Evolutionary conservation across 306 rosid species (phyloP).

Genomic region (Gleditsia sinensis): DNA sequence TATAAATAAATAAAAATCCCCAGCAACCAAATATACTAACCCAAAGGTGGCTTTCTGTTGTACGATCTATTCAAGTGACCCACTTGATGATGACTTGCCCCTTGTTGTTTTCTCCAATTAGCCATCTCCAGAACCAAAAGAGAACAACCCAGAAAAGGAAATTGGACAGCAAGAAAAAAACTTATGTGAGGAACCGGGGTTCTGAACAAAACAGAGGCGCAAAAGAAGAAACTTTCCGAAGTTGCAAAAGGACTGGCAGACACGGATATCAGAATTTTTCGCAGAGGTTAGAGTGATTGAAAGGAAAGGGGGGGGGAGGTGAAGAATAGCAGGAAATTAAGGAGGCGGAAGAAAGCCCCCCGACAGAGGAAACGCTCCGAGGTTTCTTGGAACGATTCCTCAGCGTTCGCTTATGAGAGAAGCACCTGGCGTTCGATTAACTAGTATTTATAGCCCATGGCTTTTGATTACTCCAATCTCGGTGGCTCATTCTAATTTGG

Average conservation of each 20-base stretch:
- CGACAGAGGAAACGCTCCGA: constrained; percentile 30
- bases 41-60: constrained; percentile 57
- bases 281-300: not conserved
- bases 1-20: not conserved
- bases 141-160: constrained; percentile 26
- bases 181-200: not conserved
- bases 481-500: not conserved
- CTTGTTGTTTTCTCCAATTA: constrained; percentile 61
- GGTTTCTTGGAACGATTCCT: constrained; percentile 29
- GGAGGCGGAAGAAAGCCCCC: not conserved
- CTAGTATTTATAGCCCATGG: constrained; percentile 21
- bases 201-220: not conserved
- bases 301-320: not conserved
- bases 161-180: not conserved
- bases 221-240: constrained; percentile 1
- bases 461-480: not conserved
- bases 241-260: constrained; percentile 22
- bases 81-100: constrained; percentile 44
- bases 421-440: not conserved
- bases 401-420: constrained; percentile 11
- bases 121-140: constrained; percentile 47
- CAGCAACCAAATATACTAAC: constrained; percentile 37
- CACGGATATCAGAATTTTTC: constrained; percentile 10
- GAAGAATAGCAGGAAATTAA: constrained; percentile 24
- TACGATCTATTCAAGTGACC: constrained; percentile 43